Evolutionary conservation across 257 asterid species (phyloP).

Genomic region (Voacanga thouarsii): DNA sequence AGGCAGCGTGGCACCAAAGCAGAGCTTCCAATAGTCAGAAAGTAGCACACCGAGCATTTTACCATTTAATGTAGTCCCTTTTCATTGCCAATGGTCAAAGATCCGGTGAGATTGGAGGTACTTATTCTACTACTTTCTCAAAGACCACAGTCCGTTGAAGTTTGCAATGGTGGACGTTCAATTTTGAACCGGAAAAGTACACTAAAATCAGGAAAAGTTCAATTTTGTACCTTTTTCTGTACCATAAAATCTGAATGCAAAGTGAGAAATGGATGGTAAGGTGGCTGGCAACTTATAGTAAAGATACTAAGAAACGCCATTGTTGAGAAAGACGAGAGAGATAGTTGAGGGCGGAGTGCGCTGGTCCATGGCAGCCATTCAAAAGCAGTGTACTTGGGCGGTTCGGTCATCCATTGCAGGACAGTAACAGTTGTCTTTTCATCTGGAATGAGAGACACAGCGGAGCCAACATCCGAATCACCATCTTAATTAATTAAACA

Average conservation of each 20-base stretch:
- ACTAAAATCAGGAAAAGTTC: not conserved
- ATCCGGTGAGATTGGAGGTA: not conserved
- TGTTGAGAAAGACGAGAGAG: not conserved
- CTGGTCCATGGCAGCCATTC: not conserved
- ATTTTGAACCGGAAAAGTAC: not conserved
- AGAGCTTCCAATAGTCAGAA: not conserved
- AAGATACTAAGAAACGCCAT: slow-evolving; percentile 5
- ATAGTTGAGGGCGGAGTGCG: not conserved
- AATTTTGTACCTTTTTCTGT: not conserved
- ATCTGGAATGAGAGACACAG: no score
- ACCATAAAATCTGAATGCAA: not conserved
- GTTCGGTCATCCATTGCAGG: no score
- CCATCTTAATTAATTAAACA: no score
- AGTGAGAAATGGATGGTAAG: not conserved
- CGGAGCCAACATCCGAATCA: no score
- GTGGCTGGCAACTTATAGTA: not conserved
- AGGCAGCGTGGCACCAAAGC: not conserved
- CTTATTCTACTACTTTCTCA: not conserved
- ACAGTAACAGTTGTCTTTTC: no score
- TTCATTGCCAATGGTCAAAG: not conserved
- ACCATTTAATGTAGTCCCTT: not conserved
- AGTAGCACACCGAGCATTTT: not conserved
- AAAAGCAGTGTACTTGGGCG: no score
- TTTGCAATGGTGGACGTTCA: no score
- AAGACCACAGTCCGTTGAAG: not conserved